These are phyloP conservation scores for Xylaria castorea DNA, from an alignment of 495 filamentous ascomycete genomes.

Conservation along the genomic window DNA sequence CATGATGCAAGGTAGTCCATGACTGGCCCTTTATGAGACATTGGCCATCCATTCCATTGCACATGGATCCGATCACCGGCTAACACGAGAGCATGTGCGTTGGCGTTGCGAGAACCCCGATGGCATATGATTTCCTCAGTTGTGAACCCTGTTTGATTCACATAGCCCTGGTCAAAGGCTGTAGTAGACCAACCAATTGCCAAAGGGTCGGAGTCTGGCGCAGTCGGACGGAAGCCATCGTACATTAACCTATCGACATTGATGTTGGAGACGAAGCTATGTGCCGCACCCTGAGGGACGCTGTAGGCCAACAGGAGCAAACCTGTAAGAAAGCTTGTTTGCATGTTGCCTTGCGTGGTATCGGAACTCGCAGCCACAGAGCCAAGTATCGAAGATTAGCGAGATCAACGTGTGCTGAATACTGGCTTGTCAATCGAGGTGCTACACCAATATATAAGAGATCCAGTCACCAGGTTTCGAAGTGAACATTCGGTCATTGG, in stretches of 20 bases:
- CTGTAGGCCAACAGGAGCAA: conserved; percentile 1
- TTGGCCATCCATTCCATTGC: conserved; percentile 72
- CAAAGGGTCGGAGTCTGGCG: conserved; percentile 39
- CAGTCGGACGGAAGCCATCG: conserved; percentile 54
- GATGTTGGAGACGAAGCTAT: conserved; percentile 66
- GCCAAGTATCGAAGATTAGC: neutral
- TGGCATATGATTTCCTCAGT: conserved; percentile 72
- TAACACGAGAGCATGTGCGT: conserved; percentile 57
- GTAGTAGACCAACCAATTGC: conserved; percentile 54
- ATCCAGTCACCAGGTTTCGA: neutral
- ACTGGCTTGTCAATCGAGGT: neutral
- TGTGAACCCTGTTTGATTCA: conserved; percentile 53
- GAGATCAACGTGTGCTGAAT: neutral
- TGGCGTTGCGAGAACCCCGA: conserved; percentile 59
- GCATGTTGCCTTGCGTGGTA: neutral
- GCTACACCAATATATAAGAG: neutral
- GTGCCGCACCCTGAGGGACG: conserved; percentile 41
- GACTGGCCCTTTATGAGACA: conserved; percentile 58
- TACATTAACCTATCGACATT: conserved; percentile 60
- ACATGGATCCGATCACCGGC: conserved; percentile 63
- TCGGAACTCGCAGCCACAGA: neutral
- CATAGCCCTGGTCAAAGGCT: conserved; percentile 60
- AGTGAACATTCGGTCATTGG: neutral
- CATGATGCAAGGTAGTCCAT: conserved; percentile 75
- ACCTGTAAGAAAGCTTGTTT: neutral